Base-by-base conservation (phyloP, 75 land plant genomes). In the Pinus taeda region DNA sequence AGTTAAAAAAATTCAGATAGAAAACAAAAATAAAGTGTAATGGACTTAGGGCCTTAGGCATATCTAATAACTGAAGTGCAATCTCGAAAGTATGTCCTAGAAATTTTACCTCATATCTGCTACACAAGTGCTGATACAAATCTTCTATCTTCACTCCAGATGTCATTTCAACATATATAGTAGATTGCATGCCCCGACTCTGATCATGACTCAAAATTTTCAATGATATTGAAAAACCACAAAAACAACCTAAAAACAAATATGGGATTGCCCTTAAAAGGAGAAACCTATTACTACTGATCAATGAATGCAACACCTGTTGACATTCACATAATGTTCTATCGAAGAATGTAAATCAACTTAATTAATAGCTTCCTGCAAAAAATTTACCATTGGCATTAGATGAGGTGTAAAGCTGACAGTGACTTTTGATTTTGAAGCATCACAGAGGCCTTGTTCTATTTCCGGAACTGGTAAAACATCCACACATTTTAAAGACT, bases 171-270 rank as follows among this genome's bases (percentile, higher is more conserved):
- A 96, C 93, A 77, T 95, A 94, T 75, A 96, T 94, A 26, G 95
- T 94, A 78, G 99, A 94, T 75, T 90, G 91, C 99, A 96, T 96
- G 59, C 99, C 99, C 71, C 98, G 99, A 73, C 85, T 96, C 99
- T 96, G 65, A 20, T 39, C 72, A 24, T 75, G 21, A 61, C 13
- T 49, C 59, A 53, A 55, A 33, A 72, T 63, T 57, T 15, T 26
- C 71, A 69, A 39, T 20, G 69, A 17, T 17, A 36, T 36, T 30
- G 3, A 69, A 20, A 69, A 42, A 42, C 55, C 22, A 20, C 70
- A 42, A 42, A 69, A 69, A 2, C 0, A 69, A 18, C 20, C 18
- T 37, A 69, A 69, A 67, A 15, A 20, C 33, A 69, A 42, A 39
- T 39, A 20, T 37, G 71, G 42, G 42, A 29, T 4, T 37, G 18